Evolutionary conservation across 805 yeast species (phyloP), one percentile per base, ranked within the genome.

Genomic region (Lachancea cidri): DNA sequence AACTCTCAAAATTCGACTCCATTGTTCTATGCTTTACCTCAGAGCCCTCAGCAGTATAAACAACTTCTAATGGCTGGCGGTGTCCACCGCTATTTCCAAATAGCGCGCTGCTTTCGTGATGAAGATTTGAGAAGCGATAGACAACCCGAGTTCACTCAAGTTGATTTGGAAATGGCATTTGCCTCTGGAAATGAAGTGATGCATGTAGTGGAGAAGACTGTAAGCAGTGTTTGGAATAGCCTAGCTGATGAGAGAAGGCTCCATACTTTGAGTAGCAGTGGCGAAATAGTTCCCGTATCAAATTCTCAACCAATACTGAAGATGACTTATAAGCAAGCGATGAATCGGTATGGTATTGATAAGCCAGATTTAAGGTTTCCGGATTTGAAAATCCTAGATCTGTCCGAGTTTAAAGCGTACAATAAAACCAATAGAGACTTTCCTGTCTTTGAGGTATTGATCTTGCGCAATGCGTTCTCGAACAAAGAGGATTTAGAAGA

Each of bases 31-130:
- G 97, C 98, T 0, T 69, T 93, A 20, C 97, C 98, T 0, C 99
- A 93, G 61, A 86, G 96, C 13, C 99, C 98, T 0, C 99, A 93
- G 59, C 98, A 93, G 58, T 93, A 91, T 58, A 93, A 93, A 58
- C 98, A 93, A 63, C 68, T 93, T 31, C 67, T 93, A 25, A 93
- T 93, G 88, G 95, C 97, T 1, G 82, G 95, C 31, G 98, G 98
- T 1, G 77, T 93, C 30, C 73, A 83, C 38, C 72, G 77, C 36
- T 93, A 93, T 62, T 93, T 77, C 62, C 98, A 93, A 64, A 69
- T 93, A 30, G 98, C 98, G 3, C 81, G 77, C 55, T 93, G 99
- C 60, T 93, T 93, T 60, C 73, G 99, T 49, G 98, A 93, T 60
- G 99, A 93, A 61, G 98, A 93, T 64, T 71, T 93, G 43, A 73